Conservation (phyloP, 768 basidiomycete genomes). For the Suillus subalutaceus region DNA sequence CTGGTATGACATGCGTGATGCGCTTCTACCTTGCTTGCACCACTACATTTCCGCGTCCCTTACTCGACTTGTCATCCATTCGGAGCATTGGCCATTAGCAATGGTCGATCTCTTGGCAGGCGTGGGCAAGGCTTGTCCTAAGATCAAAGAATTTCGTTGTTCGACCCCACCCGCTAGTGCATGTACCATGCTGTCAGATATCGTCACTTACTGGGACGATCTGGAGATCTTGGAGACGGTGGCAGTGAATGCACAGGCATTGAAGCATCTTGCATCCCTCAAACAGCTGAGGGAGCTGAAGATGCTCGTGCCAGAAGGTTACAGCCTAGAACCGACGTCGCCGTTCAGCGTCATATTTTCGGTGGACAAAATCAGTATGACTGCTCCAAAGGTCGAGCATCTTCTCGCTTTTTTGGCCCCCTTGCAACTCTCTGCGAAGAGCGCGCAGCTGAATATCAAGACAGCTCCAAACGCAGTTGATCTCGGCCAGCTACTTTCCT, state of each 20-base stretch:
- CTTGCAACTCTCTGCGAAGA: conserved; percentile 1
- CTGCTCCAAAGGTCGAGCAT: neutral
- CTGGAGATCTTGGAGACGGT: neutral
- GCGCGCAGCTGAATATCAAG: neutral
- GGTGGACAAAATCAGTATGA: neutral
- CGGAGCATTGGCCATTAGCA: neutral
- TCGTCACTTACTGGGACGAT: neutral
- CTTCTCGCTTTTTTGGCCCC: neutral
- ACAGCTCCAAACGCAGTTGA: neutral
- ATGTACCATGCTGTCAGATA: neutral
- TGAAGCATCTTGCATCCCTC: neutral
- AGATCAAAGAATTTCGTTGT: conserved; percentile 1
- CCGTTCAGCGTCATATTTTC: neutral
- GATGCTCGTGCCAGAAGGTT: neutral
- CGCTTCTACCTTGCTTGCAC: neutral
- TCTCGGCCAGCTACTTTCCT: neutral
- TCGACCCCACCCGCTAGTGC: neutral
- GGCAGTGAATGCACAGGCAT: neutral
- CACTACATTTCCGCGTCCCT: neutral
- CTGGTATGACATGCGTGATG: neutral
- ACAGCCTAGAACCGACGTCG: neutral
- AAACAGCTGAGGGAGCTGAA: neutral
- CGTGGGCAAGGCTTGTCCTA: neutral
- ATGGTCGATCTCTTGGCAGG: neutral
- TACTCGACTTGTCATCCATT: neutral